Base-by-base conservation (phyloP, 768 basidiomycete genomes). In the Agaricus subrufescens region DNA sequence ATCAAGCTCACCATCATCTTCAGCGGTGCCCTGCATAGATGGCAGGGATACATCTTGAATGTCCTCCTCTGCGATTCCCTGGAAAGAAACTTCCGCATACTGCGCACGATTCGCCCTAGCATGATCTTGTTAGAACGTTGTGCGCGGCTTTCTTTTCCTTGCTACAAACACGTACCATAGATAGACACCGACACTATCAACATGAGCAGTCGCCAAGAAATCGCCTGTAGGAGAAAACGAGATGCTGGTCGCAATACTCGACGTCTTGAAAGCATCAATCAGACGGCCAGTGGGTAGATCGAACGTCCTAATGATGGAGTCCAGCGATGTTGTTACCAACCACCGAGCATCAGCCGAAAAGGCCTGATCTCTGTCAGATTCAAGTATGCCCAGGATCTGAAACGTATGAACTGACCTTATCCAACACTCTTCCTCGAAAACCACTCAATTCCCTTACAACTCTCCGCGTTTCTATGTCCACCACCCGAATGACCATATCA, bases 311-410 rank as follows among this genome's bases (percentile, higher is more conserved):
- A 98, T 91, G 52, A 89, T 78, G 0, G 92, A 91, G 69, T 99
- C 97, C 40, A 97, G 74, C 8, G 95, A 94, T 2, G 91, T 84
- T 1, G 86, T 77, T 42, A 98, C 80, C 50, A 99, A 75, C 97
- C 96, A 98, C 52, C 97, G 79, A 2, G 94, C 95, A 68, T 98
- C 94, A 1, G 92, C 85, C 7, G 97, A 98, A 71, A 98, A 98
- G 1, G 91, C 82, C 95, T 98, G 23, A 10, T 3, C 42, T 25
- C 39, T 25, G 57, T 52, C 15, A 52, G 44, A 45, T 51, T 26
- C n/a, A 65, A 53, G 30, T 29, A 54, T 42, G 40, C 1, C 23
- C 37, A 39, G 50, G 3, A 34, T 44, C 19, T 38, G 27, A 37
- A 9, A 27, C 43, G 23, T 26, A 11, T 12, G 9, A 38, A 71